Evolutionary conservation across 1,139 yeast species (phyloP).

Genomic region (Sporopachydermia cereana): DNA sequence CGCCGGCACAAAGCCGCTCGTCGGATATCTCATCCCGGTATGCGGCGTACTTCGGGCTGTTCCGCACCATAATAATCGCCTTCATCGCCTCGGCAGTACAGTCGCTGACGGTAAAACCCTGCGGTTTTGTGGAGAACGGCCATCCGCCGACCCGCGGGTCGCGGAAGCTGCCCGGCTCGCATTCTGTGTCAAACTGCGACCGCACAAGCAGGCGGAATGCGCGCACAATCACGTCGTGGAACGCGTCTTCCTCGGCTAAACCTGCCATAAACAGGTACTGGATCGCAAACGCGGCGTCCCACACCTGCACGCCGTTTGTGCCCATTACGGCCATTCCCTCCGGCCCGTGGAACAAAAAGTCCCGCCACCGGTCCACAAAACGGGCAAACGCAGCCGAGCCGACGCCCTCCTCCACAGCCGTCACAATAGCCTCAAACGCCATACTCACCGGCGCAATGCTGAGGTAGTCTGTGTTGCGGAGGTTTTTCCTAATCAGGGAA

Average conservation of each 20-base stretch:
- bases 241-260: conserved; percentile 57
- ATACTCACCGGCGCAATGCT: conserved; percentile 93
- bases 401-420: conserved; percentile 55
- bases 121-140: conserved; percentile 93
- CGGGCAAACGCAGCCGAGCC: conserved; percentile 50
- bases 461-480: conserved; percentile 64
- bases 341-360: conserved; percentile 72
- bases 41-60: conserved; percentile 41
- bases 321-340: conserved; percentile 94
- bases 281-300: conserved; percentile 91
- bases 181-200: conserved; percentile 77
- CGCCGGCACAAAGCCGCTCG: conserved; percentile 48
- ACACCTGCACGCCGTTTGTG: conserved; percentile 93
- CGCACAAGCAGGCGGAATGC: conserved; percentile 65
- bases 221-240: conserved; percentile 44
- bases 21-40: conserved; percentile 40
- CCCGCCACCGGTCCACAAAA: conserved; percentile 54
- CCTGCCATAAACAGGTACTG: conserved; percentile 81
- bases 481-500: conserved; percentile 61
- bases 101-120: conserved; percentile 94
- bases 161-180: conserved; percentile 68
- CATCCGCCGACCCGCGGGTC: conserved; percentile 87
- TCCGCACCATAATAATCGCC: conserved; percentile 85
- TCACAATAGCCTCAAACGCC: conserved; percentile 71
- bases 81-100: conserved; percentile 95